A percentile compares a stretch with the other conserved stretches of the same genome.
phyloP scores from a whole-genome alignment of 1,139 yeast species.

The Suhomyces kunorum region DNA sequence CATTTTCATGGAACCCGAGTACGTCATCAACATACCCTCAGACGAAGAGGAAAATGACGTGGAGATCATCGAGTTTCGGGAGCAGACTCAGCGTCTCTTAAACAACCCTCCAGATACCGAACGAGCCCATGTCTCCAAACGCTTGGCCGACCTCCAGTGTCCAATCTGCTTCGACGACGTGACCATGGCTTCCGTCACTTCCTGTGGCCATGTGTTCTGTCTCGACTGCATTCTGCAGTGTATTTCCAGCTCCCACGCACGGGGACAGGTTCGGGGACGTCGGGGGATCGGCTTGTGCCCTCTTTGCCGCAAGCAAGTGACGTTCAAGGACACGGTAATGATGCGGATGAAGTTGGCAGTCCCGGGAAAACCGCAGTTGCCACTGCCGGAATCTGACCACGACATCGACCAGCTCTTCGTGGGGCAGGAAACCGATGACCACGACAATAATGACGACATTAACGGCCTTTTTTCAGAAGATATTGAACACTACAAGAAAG shows the following conservation, averaged over 20 bases:
- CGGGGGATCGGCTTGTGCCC: constrained; percentile 49
- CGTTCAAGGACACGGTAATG: constrained; percentile 43
- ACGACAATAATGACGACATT: not conserved
- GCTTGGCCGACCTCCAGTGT: constrained; percentile 42
- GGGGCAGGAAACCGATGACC: constrained; percentile 11
- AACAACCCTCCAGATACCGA: constrained; percentile 28
- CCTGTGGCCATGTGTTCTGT: constrained; percentile 51
- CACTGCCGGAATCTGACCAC: constrained; percentile 8
- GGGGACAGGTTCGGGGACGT: constrained; percentile 40
- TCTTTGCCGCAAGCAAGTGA: constrained; percentile 42
- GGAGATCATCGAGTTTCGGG: constrained; percentile 40
- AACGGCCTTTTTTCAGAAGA: too few relatives aligned
- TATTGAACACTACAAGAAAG: not conserved
- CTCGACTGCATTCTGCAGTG: constrained; percentile 47
- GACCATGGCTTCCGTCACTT: constrained; percentile 41
- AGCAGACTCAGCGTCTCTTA: constrained; percentile 38
- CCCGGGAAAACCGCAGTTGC: constrained; percentile 19
- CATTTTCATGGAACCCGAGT: constrained; percentile 15
- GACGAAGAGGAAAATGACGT: constrained; percentile 40
- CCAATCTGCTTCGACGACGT: constrained; percentile 51
- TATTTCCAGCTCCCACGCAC: constrained; percentile 43
- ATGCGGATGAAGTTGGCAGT: constrained; percentile 33
- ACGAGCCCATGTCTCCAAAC: constrained; percentile 27
- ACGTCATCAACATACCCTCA: constrained; percentile 27
- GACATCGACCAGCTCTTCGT: constrained; percentile 1